Evolutionary conservation across 345 rosid genomes (phyloP).

Genomic region (Citrus maxima): DNA sequence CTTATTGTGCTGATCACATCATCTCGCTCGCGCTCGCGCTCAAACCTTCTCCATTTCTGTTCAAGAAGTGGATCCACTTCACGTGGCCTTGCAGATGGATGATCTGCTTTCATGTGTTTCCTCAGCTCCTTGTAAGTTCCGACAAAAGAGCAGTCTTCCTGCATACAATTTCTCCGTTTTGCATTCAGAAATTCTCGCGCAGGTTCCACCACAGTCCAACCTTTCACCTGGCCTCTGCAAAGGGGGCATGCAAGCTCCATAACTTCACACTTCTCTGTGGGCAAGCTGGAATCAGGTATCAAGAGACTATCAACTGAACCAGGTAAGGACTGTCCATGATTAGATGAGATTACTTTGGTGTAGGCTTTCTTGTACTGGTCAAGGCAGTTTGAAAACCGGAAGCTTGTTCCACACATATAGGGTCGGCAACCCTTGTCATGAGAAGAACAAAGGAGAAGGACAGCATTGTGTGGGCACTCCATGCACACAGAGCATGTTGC

Average conservation of each 20-base stretch:
- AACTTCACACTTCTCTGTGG: constrained; percentile 47
- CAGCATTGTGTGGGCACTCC: constrained; percentile 97
- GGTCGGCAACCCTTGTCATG: constrained; percentile 98
- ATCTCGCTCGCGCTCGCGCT: constrained; percentile 62
- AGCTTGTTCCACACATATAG: constrained; percentile 98
- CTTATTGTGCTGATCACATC: constrained; percentile 83
- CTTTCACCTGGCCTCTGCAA: constrained; percentile 95
- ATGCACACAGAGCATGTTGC: constrained; percentile 93
- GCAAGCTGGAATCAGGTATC: constrained; percentile 29
- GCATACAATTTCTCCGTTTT: constrained; percentile 89
- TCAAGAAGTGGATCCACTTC: constrained; percentile 74
- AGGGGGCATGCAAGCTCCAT: constrained; percentile 84
- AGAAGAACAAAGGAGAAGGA: constrained; percentile 95
- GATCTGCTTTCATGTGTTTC: constrained; percentile 82
- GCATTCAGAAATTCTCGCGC: constrained; percentile 72
- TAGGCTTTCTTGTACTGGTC: constrained; percentile 89
- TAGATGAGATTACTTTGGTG: constrained; percentile 48
- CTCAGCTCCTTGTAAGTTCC: constrained; percentile 86
- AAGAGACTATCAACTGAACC: constrained; percentile 28
- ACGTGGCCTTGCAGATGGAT: constrained; percentile 78
- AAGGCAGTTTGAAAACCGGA: constrained; percentile 89
- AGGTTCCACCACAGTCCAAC: constrained; percentile 93
- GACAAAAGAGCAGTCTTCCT: constrained; percentile 69
- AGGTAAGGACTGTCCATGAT: constrained; percentile 16
- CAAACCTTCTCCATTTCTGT: constrained; percentile 84